Conservation (phyloP, 2,329 filamentous ascomycete species). For the Alternaria longipes region DNA sequence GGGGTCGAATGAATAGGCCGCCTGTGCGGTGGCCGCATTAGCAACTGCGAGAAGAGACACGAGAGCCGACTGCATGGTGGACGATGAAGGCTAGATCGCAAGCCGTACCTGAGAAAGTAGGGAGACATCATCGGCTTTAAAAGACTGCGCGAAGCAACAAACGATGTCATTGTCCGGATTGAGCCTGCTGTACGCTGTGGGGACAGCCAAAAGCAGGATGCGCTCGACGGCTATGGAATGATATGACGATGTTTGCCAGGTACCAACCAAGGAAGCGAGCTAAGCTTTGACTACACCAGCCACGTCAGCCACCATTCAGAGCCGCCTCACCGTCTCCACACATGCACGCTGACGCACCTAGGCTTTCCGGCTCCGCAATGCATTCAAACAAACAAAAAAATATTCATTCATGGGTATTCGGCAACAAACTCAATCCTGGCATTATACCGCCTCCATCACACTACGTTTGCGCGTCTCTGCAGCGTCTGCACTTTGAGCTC, state of each 20-base stretch:
- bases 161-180: constrained; percentile 18
- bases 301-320: constrained; percentile 13
- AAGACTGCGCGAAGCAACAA: not conserved
- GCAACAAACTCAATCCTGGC: not conserved
- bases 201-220: constrained; percentile 1
- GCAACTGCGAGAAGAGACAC: constrained; percentile 38
- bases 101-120: constrained; percentile 17
- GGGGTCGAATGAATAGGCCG: constrained; percentile 57
- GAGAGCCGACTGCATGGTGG: constrained; percentile 28
- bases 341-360: not conserved
- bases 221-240: constrained; percentile 1
- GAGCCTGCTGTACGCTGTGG: not conserved
- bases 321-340: constrained; percentile 1
- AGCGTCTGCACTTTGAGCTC: constrained; percentile 50
- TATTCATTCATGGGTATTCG: not conserved
- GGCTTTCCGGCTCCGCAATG: not conserved
- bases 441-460: constrained; percentile 10
- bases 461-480: constrained; percentile 32
- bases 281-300: constrained; percentile 18
- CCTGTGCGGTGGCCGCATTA: constrained; percentile 34
- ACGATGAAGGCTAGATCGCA: constrained; percentile 9
- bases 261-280: constrained; percentile 20
- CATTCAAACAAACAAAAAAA: not conserved
- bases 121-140: constrained; percentile 11
- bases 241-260: constrained; percentile 29